Percentiles rank a stretch among this genome's conserved stretches.
phyloP scores from a whole-genome alignment of 2,329 filamentous ascomycete species.

The Microsporum ferrugineum region DNA sequence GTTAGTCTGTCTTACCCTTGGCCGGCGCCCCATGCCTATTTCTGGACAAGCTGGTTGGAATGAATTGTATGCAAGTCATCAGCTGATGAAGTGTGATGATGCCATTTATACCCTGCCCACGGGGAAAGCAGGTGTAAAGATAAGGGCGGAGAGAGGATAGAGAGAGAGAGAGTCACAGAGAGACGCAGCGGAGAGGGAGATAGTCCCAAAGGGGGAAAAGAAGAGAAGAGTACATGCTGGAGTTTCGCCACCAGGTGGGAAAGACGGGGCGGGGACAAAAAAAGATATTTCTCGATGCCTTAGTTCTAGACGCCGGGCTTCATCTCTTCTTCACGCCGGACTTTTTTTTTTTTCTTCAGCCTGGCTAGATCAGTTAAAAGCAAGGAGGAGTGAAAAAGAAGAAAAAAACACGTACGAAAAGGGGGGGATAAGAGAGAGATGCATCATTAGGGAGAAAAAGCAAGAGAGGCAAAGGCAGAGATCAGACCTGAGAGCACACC shows the following conservation, averaged over 20 bases:
- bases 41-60: not conserved
- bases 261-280: not conserved
- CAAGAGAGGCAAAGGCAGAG: not conserved
- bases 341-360: not conserved
- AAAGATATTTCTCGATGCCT: not conserved
- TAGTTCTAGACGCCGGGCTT: not conserved
- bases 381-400: not conserved
- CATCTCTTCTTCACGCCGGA: not conserved
- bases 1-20: not conserved
- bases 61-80: constrained; percentile 2
- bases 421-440: not conserved
- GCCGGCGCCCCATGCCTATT: not conserved
- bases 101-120: not conserved
- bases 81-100: not conserved
- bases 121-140: not conserved
- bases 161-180: not conserved
- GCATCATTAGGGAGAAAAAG: not conserved
- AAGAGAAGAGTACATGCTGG: too few species aligned
- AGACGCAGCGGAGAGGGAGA: too few species aligned
- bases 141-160: not conserved
- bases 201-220: too few species aligned
- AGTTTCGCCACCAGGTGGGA: too few species aligned
- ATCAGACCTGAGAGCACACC: not conserved
- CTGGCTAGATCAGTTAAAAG: not conserved
- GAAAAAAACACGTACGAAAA: not conserved